Base-by-base conservation (phyloP, 768 basidiomycete genomes). In the Tubosaeta sp. region DNA sequence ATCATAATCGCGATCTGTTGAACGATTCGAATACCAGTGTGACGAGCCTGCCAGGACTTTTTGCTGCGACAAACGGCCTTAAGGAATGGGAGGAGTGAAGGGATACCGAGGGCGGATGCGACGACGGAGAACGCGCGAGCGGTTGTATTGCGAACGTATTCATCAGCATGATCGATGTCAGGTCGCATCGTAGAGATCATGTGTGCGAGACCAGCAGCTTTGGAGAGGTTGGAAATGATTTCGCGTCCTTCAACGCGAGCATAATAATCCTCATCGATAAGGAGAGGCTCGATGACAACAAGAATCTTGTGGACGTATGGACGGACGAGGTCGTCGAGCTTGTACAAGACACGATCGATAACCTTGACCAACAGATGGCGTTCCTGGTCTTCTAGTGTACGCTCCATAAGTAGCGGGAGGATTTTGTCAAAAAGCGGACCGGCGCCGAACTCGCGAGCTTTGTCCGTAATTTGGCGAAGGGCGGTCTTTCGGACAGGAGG, bases 111-210 rank as follows among this genome's bases (percentile, higher is more conserved):
- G 1, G 97, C 97, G 2, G 95, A 98, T 11, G 97, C 95, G 52
- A 98, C 97, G 51, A 99, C 97, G 26, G 95, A 97, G 79, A 98
- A 94, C 4, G 97, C 97, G 62, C 97, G 89, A 34, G 97, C 95
- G 14, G 97, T 99, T 41, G 97, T 99, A 70, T 99, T 99, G 54
- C 95, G 90, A 4, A 98, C 95, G 59, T 99, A 98, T 22, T 22
- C 97, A 66, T 99, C 95, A 41, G 97, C 94, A 62, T 98, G 95
- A 71, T 99, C 95, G 56, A 98, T 98, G 77, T 99, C 95, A 4
- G 97, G 95, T 61, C 95, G 88, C 95, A 99, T 98, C 17, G 95
- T 99, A 33, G 97, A 99, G 63, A 99, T 99, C 97, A 99, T 98
- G 73, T 99, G 97, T 3, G 97, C 95, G 25, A 99, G 86, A 72